Evolutionary conservation across 768 basidiomycete genomes (phyloP).

Genomic region (Mycena maculata): DNA sequence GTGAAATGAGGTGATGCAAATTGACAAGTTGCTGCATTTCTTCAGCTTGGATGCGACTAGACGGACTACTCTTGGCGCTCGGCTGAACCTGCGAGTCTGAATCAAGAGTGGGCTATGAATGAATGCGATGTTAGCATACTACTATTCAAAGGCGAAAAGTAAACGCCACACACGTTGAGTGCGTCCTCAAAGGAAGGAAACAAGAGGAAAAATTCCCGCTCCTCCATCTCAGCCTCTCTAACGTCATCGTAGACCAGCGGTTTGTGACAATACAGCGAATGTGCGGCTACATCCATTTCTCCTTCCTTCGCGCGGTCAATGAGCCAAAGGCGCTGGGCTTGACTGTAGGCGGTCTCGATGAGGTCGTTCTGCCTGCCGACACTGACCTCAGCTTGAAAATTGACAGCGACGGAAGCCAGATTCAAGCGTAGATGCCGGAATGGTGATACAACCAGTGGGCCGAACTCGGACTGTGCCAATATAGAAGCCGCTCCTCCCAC

Average conservation of each 20-base stretch:
- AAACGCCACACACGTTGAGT: too few species aligned
- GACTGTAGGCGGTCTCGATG: conserved; percentile 71
- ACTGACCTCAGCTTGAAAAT: conserved; percentile 55
- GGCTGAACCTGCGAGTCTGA: conserved; percentile 33
- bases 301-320: conserved; percentile 80
- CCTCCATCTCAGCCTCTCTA: conserved; percentile 82
- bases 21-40: conserved; percentile 55
- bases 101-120: too few species aligned
- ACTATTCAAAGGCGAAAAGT: too few species aligned
- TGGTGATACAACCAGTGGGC: conserved; percentile 45
- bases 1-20: conserved; percentile 58
- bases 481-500: conserved; percentile 54
- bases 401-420: conserved; percentile 59
- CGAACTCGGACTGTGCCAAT: too few species aligned
- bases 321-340: conserved; percentile 83
- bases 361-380: conserved; percentile 42
- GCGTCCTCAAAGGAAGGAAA: conserved; percentile 88
- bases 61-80: conserved; percentile 26
- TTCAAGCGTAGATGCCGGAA: conserved; percentile 60
- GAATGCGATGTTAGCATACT: too few species aligned
- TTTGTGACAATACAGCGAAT: conserved; percentile 81
- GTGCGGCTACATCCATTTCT: conserved; percentile 69
- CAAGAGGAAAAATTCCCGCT: conserved; percentile 82
- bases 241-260: conserved; percentile 62
- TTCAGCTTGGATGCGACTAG: conserved; percentile 45